Conservation (phyloP, 2,329 filamentous ascomycete genomes). For the Colletotrichum destructivum region DNA sequence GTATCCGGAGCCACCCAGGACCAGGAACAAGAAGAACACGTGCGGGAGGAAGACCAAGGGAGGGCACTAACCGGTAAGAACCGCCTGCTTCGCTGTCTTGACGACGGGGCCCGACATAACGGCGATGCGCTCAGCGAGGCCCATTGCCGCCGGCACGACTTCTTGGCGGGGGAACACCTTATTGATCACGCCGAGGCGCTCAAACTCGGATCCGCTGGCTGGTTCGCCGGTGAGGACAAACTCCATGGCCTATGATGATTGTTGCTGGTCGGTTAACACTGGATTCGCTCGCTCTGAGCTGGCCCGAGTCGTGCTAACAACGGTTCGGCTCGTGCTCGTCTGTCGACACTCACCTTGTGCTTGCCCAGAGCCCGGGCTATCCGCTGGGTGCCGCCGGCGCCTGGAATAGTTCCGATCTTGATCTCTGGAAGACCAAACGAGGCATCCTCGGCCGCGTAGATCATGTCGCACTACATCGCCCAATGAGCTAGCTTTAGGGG, state of each 20-base stretch:
- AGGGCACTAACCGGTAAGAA: constrained; percentile 55
- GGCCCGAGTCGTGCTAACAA: background rate
- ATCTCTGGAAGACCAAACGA: constrained; percentile 59
- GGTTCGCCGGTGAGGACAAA: constrained; percentile 59
- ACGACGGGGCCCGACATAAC: constrained; percentile 57
- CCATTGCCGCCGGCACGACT: constrained; percentile 56
- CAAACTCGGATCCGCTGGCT: constrained; percentile 54
- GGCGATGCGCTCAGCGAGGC: constrained; percentile 57
- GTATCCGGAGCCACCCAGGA: background rate
- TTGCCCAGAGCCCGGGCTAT: constrained; percentile 58
- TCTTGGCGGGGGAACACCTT: constrained; percentile 52
- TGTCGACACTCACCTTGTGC: constrained; percentile 53
- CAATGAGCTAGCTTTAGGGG: background rate
- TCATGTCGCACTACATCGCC: constrained; percentile 55
- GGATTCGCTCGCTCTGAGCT: background rate
- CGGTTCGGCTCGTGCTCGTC: background rate
- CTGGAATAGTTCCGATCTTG: constrained; percentile 57
- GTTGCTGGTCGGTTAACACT: constrained; percentile 19
- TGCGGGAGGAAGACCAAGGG: background rate
- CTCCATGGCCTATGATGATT: constrained; percentile 58
- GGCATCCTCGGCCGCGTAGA: constrained; percentile 53
- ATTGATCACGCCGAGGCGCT: constrained; percentile 58
- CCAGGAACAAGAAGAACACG: too few species aligned
- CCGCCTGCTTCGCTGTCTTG: constrained; percentile 59
- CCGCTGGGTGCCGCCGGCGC: constrained; percentile 58